Conservation (phyloP, 495 filamentous ascomycete species). For the Chaetomium tenue region DNA sequence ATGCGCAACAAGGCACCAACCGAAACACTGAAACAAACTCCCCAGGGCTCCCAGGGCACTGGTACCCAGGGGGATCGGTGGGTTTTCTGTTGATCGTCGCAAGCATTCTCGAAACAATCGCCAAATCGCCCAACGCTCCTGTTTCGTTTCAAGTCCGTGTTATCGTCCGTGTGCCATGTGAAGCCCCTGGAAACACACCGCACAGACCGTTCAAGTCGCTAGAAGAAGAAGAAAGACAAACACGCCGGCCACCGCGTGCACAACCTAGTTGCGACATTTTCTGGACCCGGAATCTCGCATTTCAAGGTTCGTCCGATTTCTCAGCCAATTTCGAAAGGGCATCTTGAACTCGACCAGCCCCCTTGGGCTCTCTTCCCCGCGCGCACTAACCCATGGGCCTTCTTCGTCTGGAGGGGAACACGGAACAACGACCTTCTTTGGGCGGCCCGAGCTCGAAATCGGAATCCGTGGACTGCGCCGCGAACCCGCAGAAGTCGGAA, state of each 20-base stretch:
- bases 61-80: not conserved
- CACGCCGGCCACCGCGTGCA: not conserved
- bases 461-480: slow-evolving; percentile 18
- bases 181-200: slow-evolving; percentile 19
- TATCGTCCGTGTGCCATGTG: slow-evolving; percentile 14
- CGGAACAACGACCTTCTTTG: not conserved
- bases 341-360: not conserved
- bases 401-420: not conserved
- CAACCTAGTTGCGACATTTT: slow-evolving; percentile 3
- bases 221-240: not conserved
- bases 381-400: not conserved
- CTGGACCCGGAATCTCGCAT: slow-evolving; percentile 5
- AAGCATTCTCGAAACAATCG: slow-evolving; percentile 13
- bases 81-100: not conserved
- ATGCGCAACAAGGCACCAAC: not conserved
- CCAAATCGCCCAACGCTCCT: not conserved
- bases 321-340: not conserved
- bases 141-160: slow-evolving; percentile 29
- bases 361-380: not conserved
- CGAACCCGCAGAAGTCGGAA: slow-evolving; percentile 8
- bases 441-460: not conserved
- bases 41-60: too few species aligned
- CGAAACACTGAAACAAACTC: slow-evolving; percentile 1
- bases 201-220: slow-evolving; percentile 8
- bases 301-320: not conserved